These are phyloP conservation scores for Jatropha curcas DNA, from an alignment of 345 rosid genomes.

Conservation along the genomic window DNA sequence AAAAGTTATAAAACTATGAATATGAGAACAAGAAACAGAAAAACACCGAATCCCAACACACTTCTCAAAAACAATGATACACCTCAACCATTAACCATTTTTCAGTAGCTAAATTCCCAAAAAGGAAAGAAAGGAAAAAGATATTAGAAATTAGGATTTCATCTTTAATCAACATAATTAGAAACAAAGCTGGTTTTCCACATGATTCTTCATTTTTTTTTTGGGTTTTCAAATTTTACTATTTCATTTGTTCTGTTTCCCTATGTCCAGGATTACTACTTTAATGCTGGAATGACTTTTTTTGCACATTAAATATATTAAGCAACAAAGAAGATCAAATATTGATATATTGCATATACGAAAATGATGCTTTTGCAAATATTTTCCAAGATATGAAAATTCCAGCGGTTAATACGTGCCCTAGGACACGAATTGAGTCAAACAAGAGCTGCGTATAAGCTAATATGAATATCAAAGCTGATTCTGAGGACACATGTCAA, in stretches of 20 bases:
- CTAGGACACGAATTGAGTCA: conserved; percentile 4
- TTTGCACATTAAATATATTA: neutral
- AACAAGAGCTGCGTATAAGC: neutral
- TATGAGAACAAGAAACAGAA: conserved; percentile 1
- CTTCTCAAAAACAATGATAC: neutral
- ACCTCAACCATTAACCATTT: neutral
- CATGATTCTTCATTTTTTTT: neutral
- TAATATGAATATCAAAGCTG: neutral
- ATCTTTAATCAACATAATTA: neutral
- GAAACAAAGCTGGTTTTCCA: neutral
- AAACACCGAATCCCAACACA: conserved; percentile 1
- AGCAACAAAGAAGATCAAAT: neutral
- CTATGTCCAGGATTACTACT: neutral
- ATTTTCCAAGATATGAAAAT: neutral
- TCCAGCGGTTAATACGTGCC: neutral
- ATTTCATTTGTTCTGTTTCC: neutral
- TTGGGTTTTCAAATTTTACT: neutral
- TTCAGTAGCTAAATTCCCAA: neutral
- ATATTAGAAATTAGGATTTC: too few relatives aligned
- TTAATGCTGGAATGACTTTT: neutral
- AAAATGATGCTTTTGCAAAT: neutral
- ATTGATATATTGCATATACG: neutral
- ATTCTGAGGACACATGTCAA: neutral
- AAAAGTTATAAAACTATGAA: neutral
- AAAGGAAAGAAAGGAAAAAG: neutral